Evolutionary conservation across 306 rosid genomes (phyloP), one percentile per base, ranked within the genome.

Genomic region (Erythrophleum fordii): DNA sequence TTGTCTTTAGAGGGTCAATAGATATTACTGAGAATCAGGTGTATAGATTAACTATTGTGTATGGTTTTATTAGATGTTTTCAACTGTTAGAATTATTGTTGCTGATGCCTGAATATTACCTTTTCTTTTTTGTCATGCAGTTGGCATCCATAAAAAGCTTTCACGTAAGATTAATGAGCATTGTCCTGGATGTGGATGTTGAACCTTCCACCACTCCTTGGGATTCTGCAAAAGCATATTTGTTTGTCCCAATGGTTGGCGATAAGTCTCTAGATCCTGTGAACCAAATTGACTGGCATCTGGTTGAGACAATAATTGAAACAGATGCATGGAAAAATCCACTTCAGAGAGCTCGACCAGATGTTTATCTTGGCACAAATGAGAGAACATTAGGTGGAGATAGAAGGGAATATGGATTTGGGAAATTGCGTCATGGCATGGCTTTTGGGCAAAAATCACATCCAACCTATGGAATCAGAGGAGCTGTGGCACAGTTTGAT

Each of bases 191-290:
- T 80, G 99, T 95, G 96, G 99, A 95, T 88, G 99, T 95, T 86
- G 97, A 95, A 87, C 99, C 99, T 76, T 87, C 96, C 85, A 90
- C 97, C 87, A 95, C 99, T 87, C 99, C 99, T 84, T 93, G 99
- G 99, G 99, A 93, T 89, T 95, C 97, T 79, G 91, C 97, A 51
- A 95, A 93, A 85, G 97, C 99, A 79, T 95, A 95, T 93, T 86
- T 95, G 67, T 95, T 93, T 86, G 94, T 93, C 86, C 98, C 99
- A 77, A 85, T 91, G 93, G 91, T 90, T 86, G 70, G 97, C 89
- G 90, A 93, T 90, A 87, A 90, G 78, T 88, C 83, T 81, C 73
- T 80, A 85, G 98, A 92, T 88, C 92, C 97, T 78, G 78, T 75
- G 89, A 81, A 89, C 69, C 94, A 91, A 89, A 88, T 95, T 87